Evolutionary conservation across 257 asterid genomes (phyloP).

Genomic region (Rauvolfia tetraphylla): DNA sequence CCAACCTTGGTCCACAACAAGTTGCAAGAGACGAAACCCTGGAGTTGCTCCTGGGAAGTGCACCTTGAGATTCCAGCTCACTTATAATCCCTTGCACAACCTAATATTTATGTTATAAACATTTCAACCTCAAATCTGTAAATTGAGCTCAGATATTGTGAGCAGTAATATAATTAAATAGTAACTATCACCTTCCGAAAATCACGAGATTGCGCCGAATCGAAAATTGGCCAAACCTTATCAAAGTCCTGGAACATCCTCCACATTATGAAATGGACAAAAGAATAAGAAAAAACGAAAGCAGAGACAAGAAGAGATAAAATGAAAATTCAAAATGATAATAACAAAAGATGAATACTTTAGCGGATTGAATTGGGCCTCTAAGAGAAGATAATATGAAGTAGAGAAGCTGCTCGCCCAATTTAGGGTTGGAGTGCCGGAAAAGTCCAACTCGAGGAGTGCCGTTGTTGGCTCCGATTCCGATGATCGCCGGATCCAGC

Average conservation of each 20-base stretch:
- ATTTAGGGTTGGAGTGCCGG: slow-evolving; percentile 97
- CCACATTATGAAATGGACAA: slow-evolving; percentile 15
- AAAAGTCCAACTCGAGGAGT: slow-evolving; percentile 86
- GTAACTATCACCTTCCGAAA: slow-evolving; percentile 70
- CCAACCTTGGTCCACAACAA: slow-evolving; percentile 98
- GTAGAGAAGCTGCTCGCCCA: slow-evolving; percentile 96
- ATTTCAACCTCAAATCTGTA: slow-evolving; percentile 6
- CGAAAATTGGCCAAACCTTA: slow-evolving; percentile 99
- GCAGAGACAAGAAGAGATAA: not conserved
- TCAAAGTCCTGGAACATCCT: slow-evolving; percentile 76
- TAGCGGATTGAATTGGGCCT: slow-evolving; percentile 94
- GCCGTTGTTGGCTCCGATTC: slow-evolving; percentile 80
- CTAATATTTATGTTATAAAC: slow-evolving; percentile 28
- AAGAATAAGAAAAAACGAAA: not conserved
- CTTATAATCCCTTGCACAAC: slow-evolving; percentile 98
- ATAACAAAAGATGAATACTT: slow-evolving; percentile 33
- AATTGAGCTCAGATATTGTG: slow-evolving; percentile 10
- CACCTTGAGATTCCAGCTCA: slow-evolving; percentile 98
- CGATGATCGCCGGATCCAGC: slow-evolving; percentile 88
- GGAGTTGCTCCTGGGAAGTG: slow-evolving; percentile 97
- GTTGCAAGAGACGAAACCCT: slow-evolving; percentile 99
- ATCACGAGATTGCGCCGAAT: slow-evolving; percentile 98
- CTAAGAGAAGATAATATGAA: slow-evolving; percentile 92
- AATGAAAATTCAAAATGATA: not conserved
- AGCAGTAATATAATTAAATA: slow-evolving; percentile 5